Percentiles rank a stretch among this genome's conserved stretches.
phyloP scores from a whole-genome alignment of 768 basidiomycete species.

The Leccinum fibrillosum region DNA sequence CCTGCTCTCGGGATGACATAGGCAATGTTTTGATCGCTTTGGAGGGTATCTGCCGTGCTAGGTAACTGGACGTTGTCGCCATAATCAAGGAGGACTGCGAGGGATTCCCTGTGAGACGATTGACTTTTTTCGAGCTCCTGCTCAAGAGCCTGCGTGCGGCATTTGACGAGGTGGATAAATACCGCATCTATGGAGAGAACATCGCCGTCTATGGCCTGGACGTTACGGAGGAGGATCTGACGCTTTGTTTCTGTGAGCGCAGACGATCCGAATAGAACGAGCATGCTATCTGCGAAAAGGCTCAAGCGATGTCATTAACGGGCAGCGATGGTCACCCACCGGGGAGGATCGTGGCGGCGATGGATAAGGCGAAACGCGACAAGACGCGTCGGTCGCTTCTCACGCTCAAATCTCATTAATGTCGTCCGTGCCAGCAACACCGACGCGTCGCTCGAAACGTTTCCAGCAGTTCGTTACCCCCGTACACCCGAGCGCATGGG shows the following conservation, averaged over 20 bases:
- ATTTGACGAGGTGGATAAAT: constrained; percentile 83
- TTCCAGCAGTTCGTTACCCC: constrained; percentile 32
- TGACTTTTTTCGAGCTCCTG: constrained; percentile 41
- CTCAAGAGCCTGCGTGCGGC: constrained; percentile 43
- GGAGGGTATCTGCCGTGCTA: constrained; percentile 37
- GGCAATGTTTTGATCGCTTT: constrained; percentile 41
- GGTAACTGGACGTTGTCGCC: constrained; percentile 68
- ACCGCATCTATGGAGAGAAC: constrained; percentile 75
- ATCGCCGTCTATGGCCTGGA: constrained; percentile 50
- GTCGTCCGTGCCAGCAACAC: constrained; percentile 22
- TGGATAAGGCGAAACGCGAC: not conserved
- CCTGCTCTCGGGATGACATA: constrained; percentile 84
- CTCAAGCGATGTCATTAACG: not conserved
- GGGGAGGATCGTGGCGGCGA: constrained; percentile 4
- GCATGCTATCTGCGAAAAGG: constrained; percentile 47
- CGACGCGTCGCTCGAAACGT: constrained; percentile 37
- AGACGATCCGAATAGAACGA: constrained; percentile 76
- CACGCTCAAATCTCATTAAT: not conserved
- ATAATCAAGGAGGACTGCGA: constrained; percentile 77
- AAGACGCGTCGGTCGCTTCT: not conserved
- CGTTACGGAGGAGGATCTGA: constrained; percentile 55
- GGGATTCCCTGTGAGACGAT: constrained; percentile 47
- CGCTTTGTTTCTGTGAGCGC: constrained; percentile 70
- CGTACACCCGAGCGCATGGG: constrained; percentile 23
- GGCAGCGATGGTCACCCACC: constrained; percentile 14